A percentile compares a stretch with the other conserved stretches of the same genome.
These are phyloP conservation scores for Aspergillus campestris DNA, from an alignment of 495 filamentous ascomycete species.

Conservation along the genomic window DNA sequence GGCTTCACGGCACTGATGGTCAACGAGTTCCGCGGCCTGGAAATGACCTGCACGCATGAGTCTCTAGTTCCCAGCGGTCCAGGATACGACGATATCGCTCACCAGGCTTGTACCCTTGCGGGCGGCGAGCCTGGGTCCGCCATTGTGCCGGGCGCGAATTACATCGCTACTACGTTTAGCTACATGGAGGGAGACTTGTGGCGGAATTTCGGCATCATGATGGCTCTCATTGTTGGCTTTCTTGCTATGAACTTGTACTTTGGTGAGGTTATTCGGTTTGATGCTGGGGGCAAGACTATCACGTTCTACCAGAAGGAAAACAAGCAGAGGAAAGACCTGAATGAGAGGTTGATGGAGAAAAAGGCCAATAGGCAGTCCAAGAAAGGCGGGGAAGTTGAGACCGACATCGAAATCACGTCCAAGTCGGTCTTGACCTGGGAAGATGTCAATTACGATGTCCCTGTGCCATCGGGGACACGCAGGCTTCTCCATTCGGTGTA, in stretches of 20 bases:
- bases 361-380: slow-evolving; percentile 45
- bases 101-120: slow-evolving; percentile 68
- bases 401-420: slow-evolving; percentile 57
- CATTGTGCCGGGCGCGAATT: slow-evolving; percentile 49
- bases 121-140: slow-evolving; percentile 56
- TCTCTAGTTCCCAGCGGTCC: slow-evolving; percentile 58
- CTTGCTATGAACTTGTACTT: slow-evolving; percentile 60
- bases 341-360: slow-evolving; percentile 52
- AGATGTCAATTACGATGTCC: slow-evolving; percentile 54
- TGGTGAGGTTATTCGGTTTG: slow-evolving; percentile 68
- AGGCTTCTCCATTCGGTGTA: slow-evolving; percentile 62
- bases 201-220: slow-evolving; percentile 70
- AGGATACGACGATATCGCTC: slow-evolving; percentile 53
- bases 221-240: slow-evolving; percentile 60
- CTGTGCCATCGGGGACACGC: slow-evolving; percentile 57
- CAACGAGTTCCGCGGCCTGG: slow-evolving; percentile 63
- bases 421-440: slow-evolving; percentile 47
- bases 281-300: slow-evolving; percentile 67
- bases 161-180: slow-evolving; percentile 54
- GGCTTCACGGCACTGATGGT: slow-evolving; percentile 71
- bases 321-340: slow-evolving; percentile 59
- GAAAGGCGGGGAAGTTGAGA: slow-evolving; percentile 35
- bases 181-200: slow-evolving; percentile 56
- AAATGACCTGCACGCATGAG: slow-evolving; percentile 54
- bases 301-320: slow-evolving; percentile 69